These are phyloP conservation scores for Xerocomus nothofagi DNA, from an alignment of 1,284 basidiomycete species.

Conservation along the genomic window DNA sequence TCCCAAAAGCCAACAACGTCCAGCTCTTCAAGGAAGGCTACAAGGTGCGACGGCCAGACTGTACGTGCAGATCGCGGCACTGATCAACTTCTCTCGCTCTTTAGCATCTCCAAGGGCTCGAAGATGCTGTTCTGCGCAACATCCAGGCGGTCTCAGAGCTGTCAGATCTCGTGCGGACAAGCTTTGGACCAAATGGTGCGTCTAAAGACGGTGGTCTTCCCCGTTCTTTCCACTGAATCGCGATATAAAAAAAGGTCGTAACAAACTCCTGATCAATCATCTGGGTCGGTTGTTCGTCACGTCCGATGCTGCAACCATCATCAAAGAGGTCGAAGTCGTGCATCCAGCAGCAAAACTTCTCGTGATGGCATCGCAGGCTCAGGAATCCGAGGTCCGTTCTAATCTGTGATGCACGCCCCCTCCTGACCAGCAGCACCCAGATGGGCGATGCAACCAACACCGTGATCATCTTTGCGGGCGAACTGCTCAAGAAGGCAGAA, in stretches of 20 bases:
- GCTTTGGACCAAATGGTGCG: slow-evolving; percentile 94
- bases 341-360: slow-evolving; percentile 97
- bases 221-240: slow-evolving; percentile 4
- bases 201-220: slow-evolving; percentile 4
- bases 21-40: slow-evolving; percentile 96
- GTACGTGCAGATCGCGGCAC: slow-evolving; percentile 2
- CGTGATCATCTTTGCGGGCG: slow-evolving; percentile 94
- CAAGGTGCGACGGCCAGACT: slow-evolving; percentile 55
- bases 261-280: slow-evolving; percentile 97
- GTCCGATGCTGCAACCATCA: slow-evolving; percentile 98
- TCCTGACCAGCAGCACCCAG: slow-evolving; percentile 39
- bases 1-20: slow-evolving; percentile 86
- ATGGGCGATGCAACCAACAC: slow-evolving; percentile 98
- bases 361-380: slow-evolving; percentile 97
- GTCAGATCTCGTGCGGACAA: slow-evolving; percentile 93
- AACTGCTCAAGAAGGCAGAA: slow-evolving; percentile 94
- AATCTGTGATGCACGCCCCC: not conserved
- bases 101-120: slow-evolving; percentile 85
- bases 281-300: slow-evolving; percentile 95
- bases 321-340: slow-evolving; percentile 96
- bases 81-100: slow-evolving; percentile 2
- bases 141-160: slow-evolving; percentile 95
- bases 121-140: slow-evolving; percentile 93
- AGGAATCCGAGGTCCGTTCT: slow-evolving; percentile 84
- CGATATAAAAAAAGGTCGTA: slow-evolving; percentile 67